Evolutionary conservation across 495 filamentous ascomycete species (phyloP).

Genomic region (Penicillium samsonianum): DNA sequence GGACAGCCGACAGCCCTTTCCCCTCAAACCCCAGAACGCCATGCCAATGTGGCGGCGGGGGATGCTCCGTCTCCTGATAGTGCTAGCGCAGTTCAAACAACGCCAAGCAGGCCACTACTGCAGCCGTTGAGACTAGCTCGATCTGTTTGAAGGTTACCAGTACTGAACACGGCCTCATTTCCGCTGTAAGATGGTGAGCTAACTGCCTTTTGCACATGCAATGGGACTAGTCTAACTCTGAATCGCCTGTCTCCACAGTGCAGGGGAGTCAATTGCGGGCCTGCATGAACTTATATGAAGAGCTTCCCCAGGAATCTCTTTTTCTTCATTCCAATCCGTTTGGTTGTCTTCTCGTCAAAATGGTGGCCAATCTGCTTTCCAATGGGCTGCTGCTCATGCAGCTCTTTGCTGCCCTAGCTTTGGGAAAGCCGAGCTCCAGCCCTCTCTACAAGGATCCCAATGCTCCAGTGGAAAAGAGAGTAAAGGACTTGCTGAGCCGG

Average conservation of each 20-base stretch:
- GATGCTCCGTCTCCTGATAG: conserved; percentile 26
- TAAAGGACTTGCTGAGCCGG: conserved; percentile 62
- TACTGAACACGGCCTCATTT: conserved; percentile 13
- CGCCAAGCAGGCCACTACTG: conserved; percentile 8
- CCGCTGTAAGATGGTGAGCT: conserved; percentile 9
- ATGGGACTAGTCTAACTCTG: neutral
- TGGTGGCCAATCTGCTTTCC: conserved; percentile 30
- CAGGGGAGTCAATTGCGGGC: neutral
- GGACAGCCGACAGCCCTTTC: conserved; percentile 8
- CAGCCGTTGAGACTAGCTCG: conserved; percentile 6
- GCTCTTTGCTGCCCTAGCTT: conserved; percentile 26
- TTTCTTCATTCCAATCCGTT: neutral
- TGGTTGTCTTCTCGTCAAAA: conserved; percentile 10
- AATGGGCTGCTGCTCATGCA: conserved; percentile 36
- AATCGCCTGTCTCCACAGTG: neutral
- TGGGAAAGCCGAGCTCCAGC: conserved; percentile 16
- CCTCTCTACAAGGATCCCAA: conserved; percentile 62
- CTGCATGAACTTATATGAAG: conserved; percentile 4
- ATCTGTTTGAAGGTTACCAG: neutral
- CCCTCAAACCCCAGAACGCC: conserved; percentile 3
- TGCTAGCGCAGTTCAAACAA: conserved; percentile 9
- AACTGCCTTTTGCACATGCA: no score
- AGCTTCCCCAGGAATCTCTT: neutral
- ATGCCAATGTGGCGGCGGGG: conserved; percentile 10
- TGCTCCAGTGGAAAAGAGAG: conserved; percentile 59